Conservation (phyloP, 176 grass and related monocot species). For the Saccharum officinarum region DNA sequence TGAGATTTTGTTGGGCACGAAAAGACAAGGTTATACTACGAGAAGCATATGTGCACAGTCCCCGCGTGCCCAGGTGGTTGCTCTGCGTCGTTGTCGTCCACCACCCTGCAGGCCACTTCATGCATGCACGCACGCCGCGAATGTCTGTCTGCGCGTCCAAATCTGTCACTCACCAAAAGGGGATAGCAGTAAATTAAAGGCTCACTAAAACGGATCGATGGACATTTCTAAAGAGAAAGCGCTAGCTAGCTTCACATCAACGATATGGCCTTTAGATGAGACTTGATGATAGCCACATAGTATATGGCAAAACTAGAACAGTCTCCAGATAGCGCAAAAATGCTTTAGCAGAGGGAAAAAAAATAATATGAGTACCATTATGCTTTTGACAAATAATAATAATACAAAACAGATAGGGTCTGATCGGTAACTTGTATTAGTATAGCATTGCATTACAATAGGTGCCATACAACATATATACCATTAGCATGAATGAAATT, state of each 20-base stretch:
- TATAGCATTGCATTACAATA: too few species aligned
- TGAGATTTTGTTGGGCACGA: not conserved
- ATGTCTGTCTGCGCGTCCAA: slow-evolving; percentile 36
- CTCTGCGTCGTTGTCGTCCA: slow-evolving; percentile 27
- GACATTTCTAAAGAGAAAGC: not conserved
- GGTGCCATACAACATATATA: too few species aligned
- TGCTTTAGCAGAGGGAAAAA: too few species aligned
- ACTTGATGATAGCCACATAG: not conserved
- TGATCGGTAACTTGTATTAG: too few species aligned
- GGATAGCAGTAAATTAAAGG: slow-evolving; percentile 15
- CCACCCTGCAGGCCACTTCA: slow-evolving; percentile 9
- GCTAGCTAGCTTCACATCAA: not conserved
- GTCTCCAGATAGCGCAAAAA: too few species aligned
- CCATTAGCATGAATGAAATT: too few species aligned
- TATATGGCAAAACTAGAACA: too few species aligned
- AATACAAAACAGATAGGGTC: too few species aligned
- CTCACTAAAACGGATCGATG: not conserved
- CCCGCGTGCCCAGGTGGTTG: not conserved
- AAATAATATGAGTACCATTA: too few species aligned
- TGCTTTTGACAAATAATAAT: too few species aligned
- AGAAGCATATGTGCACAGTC: not conserved
- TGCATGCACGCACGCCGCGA: not conserved
- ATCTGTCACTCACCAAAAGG: slow-evolving; percentile 32
- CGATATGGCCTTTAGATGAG: not conserved
- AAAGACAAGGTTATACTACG: not conserved